Evolutionary conservation across 306 rosid species (phyloP).

Genomic region (Argentina anserina): DNA sequence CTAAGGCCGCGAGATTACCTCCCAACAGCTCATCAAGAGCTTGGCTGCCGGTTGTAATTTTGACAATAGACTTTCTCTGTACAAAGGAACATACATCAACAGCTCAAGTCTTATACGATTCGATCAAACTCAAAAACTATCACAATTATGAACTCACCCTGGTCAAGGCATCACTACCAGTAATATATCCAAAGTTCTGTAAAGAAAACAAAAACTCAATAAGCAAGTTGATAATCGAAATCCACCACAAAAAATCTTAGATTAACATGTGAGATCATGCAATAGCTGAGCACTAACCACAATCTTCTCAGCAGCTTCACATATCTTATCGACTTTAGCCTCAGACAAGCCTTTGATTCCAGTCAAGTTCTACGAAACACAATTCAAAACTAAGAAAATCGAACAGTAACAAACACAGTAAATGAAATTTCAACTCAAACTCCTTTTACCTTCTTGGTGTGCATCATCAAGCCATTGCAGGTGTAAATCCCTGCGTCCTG

Average conservation of each 20-base stretch:
- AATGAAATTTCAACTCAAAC: conserved; percentile 1
- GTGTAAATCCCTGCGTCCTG: conserved; percentile 96
- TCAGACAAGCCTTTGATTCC: conserved; percentile 95
- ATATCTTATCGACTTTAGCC: conserved; percentile 94
- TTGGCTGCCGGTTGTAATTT: conserved; percentile 92
- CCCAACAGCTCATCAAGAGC: conserved; percentile 96
- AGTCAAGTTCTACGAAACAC: conserved; percentile 59
- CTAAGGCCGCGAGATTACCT: conserved; percentile 43
- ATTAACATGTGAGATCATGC: conserved; percentile 8
- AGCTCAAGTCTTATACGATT: conserved; percentile 1
- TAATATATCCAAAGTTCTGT: conserved; percentile 89
- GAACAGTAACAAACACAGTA: background rate
- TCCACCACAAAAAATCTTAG: background rate
- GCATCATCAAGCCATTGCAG: conserved; percentile 99
- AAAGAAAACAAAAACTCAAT: background rate
- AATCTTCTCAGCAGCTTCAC: conserved; percentile 97
- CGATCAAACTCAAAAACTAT: conserved; percentile 15
- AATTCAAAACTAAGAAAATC: background rate
- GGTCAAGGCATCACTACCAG: conserved; percentile 83
- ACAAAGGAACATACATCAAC: conserved; percentile 22
- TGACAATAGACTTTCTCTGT: conserved; percentile 75
- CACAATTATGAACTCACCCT: conserved; percentile 42
- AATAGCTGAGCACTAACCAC: conserved; percentile 50
- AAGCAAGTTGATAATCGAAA: background rate
- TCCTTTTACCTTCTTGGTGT: conserved; percentile 81